phyloP scores from a whole-genome alignment of 352 stramenopile species.

The Phytophthora vignae region DNA sequence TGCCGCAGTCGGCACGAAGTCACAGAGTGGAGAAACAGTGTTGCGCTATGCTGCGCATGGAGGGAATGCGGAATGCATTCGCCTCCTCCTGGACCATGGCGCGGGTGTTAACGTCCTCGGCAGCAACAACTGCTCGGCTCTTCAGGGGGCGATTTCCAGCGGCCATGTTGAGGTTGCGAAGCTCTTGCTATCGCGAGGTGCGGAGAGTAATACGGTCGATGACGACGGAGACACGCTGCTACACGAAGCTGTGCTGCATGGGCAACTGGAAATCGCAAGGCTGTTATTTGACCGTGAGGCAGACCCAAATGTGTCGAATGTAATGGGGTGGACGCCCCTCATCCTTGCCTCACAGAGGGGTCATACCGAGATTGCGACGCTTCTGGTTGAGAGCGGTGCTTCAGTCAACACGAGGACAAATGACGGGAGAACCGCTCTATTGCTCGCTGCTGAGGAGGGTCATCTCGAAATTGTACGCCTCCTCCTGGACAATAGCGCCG shows the following conservation, averaged over 20 bases:
- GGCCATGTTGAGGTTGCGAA: conserved; percentile 6
- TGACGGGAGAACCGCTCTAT: conserved; percentile 1
- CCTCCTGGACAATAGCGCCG: conserved; percentile 18
- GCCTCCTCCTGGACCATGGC: conserved; percentile 13
- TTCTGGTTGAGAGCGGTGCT: conserved; percentile 13
- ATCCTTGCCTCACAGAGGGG: conserved; percentile 14
- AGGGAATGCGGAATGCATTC: neutral
- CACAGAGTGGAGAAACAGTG: conserved; percentile 1
- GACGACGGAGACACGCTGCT: conserved; percentile 17
- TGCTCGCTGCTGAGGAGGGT: conserved; percentile 13
- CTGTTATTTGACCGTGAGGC: conserved; percentile 1
- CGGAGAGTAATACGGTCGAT: neutral
- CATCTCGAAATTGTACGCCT: conserved; percentile 16
- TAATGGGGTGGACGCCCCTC: conserved; percentile 11
- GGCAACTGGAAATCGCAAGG: neutral
- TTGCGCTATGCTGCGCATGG: conserved; percentile 2
- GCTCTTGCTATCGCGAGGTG: conserved; percentile 1
- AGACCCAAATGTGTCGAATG: conserved; percentile 2
- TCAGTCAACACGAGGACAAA: neutral
- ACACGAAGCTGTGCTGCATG: conserved; percentile 2
- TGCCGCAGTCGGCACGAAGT: conserved; percentile 4
- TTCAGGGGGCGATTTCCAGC: neutral
- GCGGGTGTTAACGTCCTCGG: conserved; percentile 11
- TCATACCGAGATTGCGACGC: conserved; percentile 13
- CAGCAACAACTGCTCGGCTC: conserved; percentile 9